Evolutionary conservation across 495 filamentous ascomycete species (phyloP), one percentile per base, ranked within the genome.

Genomic region (Hypomontagnella submonticulosa): DNA sequence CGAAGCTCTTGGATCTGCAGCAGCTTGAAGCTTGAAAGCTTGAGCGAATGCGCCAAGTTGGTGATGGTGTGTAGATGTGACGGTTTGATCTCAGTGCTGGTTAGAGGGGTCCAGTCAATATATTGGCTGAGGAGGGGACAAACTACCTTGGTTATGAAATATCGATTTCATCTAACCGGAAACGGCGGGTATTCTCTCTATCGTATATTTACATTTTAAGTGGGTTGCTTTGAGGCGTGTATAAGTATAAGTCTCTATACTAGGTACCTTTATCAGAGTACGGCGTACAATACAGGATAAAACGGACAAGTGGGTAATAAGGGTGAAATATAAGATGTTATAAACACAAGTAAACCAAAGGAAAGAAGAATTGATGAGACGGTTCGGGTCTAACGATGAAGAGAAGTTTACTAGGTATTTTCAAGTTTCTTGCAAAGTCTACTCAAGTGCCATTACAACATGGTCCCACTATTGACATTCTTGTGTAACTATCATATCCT

Each of bases 1-100:
- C 34, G 64, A 67, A 63, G 64, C 58, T 67, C 41, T 55, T 59
- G 54, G 62, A 68, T 68, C 49, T 68, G 48, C 65, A 50, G 65
- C 66, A 61, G 51, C 55, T 38, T 40, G 41, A 64, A 64, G 66
- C 66, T 69, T 61, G 66, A 58, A 41, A 36, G 40, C 33, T 43
- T 51, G 44, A 61, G 27, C 8, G 19, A 47, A 69, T 52, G 55
- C 50, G 51, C 66, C 66, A 69, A 53, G 18, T 44, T 15, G 43
- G 11, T 49, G 40, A 60, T 60, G 66, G 66, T 69, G 60, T 54
- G 60, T 42, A 13, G 60, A 64, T 69, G 66, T 48, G 43, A 60
- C 53, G 3, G 57, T 52, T 61, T 52, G 46, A 68, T 57, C 58
- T 36, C 4, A 5, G 33, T 36, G 33, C 11, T 27, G 55, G 50